Evolutionary conservation across 805 yeast genomes (phyloP).

Genomic region (Peterozyma toletana): DNA sequence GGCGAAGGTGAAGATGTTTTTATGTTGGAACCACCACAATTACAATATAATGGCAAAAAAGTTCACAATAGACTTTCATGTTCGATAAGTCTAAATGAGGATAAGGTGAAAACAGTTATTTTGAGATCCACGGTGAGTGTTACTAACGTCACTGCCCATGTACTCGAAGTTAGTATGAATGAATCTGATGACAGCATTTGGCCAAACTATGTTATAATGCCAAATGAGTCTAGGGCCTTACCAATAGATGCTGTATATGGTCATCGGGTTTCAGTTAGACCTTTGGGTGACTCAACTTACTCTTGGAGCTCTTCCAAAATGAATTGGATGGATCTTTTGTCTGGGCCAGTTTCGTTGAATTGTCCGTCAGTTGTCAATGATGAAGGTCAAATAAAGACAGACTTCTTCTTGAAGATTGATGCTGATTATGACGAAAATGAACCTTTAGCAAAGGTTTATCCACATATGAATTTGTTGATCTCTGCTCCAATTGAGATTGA

Average conservation of each 20-base stretch:
- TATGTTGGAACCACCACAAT: slow-evolving; percentile 52
- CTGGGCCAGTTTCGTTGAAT: slow-evolving; percentile 44
- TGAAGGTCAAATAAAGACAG: slow-evolving; percentile 20
- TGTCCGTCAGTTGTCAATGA: slow-evolving; percentile 41
- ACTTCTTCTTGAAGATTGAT: slow-evolving; percentile 65
- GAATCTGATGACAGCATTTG: slow-evolving; percentile 22
- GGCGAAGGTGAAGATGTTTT: slow-evolving; percentile 80
- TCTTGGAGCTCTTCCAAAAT: slow-evolving; percentile 62
- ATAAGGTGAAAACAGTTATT: slow-evolving; percentile 72
- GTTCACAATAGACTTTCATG: slow-evolving; percentile 72
- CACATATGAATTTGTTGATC: slow-evolving; percentile 70
- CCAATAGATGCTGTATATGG: slow-evolving; percentile 68
- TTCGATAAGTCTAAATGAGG: slow-evolving; percentile 61
- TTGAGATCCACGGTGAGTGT: slow-evolving; percentile 71
- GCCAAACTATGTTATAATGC: slow-evolving; percentile 33
- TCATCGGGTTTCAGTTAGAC: slow-evolving; percentile 53
- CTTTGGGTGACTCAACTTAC: slow-evolving; percentile 47
- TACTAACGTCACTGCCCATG: slow-evolving; percentile 59
- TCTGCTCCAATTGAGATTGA: slow-evolving; percentile 85
- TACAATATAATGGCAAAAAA: slow-evolving; percentile 21
- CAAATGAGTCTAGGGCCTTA: slow-evolving; percentile 55
- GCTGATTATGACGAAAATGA: slow-evolving; percentile 60
- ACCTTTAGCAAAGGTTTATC: slow-evolving; percentile 69
- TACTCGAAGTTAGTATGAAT: slow-evolving; percentile 35
- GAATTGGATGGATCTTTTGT: slow-evolving; percentile 56